Evolutionary conservation across 305 asterid genomes (phyloP).

Genomic region (Rubia peregrina): DNA sequence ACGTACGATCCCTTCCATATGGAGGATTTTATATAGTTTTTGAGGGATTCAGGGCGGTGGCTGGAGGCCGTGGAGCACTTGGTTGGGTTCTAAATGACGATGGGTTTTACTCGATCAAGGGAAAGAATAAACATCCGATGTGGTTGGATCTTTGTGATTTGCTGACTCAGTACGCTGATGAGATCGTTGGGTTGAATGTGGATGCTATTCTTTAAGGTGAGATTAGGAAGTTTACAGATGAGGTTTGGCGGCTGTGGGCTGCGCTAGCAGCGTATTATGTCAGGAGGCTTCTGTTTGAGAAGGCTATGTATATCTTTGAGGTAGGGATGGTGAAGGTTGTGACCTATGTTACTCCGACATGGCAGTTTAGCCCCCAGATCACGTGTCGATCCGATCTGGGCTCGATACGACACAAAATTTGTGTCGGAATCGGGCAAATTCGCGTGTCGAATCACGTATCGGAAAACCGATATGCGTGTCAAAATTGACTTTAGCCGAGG

Average conservation of each 20-base stretch:
- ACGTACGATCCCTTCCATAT: slow-evolving; percentile 86
- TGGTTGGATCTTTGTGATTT: slow-evolving; percentile 93
- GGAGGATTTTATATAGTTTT: slow-evolving; percentile 89
- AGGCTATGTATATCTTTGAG: slow-evolving; percentile 78
- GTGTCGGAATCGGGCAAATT: too few relatives aligned
- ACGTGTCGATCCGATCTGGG: too few relatives aligned
- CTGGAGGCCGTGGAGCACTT: slow-evolving; percentile 89
- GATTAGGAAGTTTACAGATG: slow-evolving; percentile 87
- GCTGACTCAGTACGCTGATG: slow-evolving; percentile 73
- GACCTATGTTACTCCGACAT: slow-evolving; percentile 16
- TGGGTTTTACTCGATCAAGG: slow-evolving; percentile 68
- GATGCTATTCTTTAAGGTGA: slow-evolving; percentile 93
- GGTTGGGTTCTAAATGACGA: slow-evolving; percentile 47
- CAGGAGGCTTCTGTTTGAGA: slow-evolving; percentile 79
- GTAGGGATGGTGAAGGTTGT: slow-evolving; percentile 90
- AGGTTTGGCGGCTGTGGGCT: slow-evolving; percentile 96
- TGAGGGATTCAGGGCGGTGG: slow-evolving; percentile 72
- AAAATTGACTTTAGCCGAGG: too few relatives aligned
- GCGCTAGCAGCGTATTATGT: slow-evolving; percentile 84
- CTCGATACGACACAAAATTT: too few relatives aligned
- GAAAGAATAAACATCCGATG: slow-evolving; percentile 75
- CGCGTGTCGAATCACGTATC: too few relatives aligned
- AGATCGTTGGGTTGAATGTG: slow-evolving; percentile 76
- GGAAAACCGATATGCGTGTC: too few relatives aligned
- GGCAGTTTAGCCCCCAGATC: too few relatives aligned